A percentile compares a stretch with the other conserved stretches of the same genome.
Conservation (phyloP, 257 asterid species). For the Solanum okadae region DNA sequence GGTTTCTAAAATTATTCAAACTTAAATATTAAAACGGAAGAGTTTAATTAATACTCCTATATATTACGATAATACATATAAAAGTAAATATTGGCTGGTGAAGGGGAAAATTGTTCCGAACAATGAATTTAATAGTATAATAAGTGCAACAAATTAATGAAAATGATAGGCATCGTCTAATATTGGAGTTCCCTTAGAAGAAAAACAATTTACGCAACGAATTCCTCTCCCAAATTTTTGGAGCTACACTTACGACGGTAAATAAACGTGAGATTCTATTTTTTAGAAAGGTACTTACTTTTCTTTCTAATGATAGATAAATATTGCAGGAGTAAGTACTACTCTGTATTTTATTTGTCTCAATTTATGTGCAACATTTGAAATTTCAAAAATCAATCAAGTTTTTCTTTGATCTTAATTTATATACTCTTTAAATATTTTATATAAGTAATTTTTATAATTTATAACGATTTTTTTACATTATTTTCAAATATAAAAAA, state of each 20-base stretch:
- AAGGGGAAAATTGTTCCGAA: not conserved
- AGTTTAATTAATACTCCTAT: not conserved
- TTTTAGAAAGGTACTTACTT: not conserved
- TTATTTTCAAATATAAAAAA: too few species aligned
- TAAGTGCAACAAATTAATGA: not conserved
- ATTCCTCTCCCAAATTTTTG: not conserved
- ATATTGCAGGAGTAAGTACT: not conserved
- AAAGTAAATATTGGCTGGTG: not conserved
- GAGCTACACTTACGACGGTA: not conserved
- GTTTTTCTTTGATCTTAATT: not conserved
- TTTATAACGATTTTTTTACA: not conserved
- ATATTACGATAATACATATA: not conserved
- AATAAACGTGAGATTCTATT: not conserved
- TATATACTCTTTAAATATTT: not conserved
- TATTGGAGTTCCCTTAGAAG: not conserved
- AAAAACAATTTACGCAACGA: not conserved
- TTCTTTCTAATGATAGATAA: not conserved
- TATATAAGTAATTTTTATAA: not conserved
- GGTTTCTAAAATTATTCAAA: too few species aligned
- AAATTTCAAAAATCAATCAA: not conserved
- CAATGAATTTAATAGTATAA: not conserved
- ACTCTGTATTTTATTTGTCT: not conserved
- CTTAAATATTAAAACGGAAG: not conserved
- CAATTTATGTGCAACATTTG: not conserved
- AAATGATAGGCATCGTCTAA: not conserved